phyloP scores from a whole-genome alignment of 495 filamentous ascomycete genomes.

The Xylaria grammica region DNA sequence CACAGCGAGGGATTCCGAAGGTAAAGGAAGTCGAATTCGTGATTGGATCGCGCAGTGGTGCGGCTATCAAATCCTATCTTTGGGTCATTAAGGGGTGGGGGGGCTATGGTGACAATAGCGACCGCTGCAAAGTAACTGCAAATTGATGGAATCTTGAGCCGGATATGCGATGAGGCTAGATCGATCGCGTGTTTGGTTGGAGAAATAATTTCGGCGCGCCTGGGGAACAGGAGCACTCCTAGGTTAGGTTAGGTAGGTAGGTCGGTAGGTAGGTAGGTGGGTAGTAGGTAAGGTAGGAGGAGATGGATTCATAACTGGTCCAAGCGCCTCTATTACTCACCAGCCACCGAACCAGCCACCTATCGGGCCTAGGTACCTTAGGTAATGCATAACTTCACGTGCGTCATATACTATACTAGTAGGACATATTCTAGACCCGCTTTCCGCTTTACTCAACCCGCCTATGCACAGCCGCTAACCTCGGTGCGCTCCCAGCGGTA shows the following conservation, averaged over 20 bases:
- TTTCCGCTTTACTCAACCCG: too few species aligned
- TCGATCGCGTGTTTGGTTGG: conserved; percentile 44
- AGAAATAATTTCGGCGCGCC: conserved; percentile 45
- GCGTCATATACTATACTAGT: not conserved
- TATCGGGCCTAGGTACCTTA: too few species aligned
- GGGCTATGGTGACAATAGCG: conserved; percentile 24
- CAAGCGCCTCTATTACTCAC: not conserved
- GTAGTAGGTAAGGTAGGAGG: not conserved
- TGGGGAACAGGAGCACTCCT: conserved; percentile 23
- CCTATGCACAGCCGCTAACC: conserved; percentile 15
- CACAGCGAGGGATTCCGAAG: conserved; percentile 14
- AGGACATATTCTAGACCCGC: too few species aligned
- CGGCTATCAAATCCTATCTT: conserved; percentile 22
- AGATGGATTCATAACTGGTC: not conserved
- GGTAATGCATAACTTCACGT: not conserved
- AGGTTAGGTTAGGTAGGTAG: not conserved
- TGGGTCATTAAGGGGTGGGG: conserved; percentile 25
- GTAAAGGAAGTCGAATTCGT: conserved; percentile 20
- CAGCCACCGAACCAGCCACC: too few species aligned
- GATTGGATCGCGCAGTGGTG: conserved; percentile 28
- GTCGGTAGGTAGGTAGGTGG: not conserved
- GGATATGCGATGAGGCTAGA: conserved; percentile 30
- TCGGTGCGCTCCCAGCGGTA: conserved; percentile 19
- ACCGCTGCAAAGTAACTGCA: conserved; percentile 26
- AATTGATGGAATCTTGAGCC: conserved; percentile 23